Evolutionary conservation across 1,139 yeast species (phyloP), one percentile per base, ranked within the genome.

Genomic region (Yamadazyma blattariae): DNA sequence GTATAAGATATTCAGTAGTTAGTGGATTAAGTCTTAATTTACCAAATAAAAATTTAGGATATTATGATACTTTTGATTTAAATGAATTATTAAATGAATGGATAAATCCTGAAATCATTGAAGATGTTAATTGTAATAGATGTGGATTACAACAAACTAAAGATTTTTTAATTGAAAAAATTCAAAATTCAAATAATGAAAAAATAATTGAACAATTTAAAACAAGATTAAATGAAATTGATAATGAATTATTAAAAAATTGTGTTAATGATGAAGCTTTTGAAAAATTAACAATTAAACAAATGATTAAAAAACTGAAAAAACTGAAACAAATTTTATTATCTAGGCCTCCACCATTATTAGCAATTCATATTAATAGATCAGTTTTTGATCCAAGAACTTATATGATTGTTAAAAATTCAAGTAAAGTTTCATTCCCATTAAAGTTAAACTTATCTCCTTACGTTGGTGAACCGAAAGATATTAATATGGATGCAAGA

Each of bases 111-210:
- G 97, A 89, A 56, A 78, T 85, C 21, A 89, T 89, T 42, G 89
- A 88, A 46, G 96, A 89, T 34, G 97, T 89, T 29, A 92, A 88
- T 58, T 89, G 97, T 64, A 87, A 89, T 56, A 71, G 97, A 51
- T 89, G 97, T 67, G 92, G 95, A 5, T 66, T 89, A 46, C 56
- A 62, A 20, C 82, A 82, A 40, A 82, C 87, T 12, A 62, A 61
- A 32, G 70, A 68, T 9, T 82, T 76, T 42, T 60, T 85, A 32
- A 40, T 48, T 11, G 67, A 59, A 14, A 74, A 74, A 42, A 41
- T 78, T 2, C 54, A 56, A 3, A 7, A 17, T 17, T 7, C 7
- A 5, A 46, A 57, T 4, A 59, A 57, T 30, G 70, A 61, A 7
- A 71, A 71, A 38, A 55, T 80, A 17, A 51, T 58, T 2, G 59